Conservation (phyloP, 2,329 filamentous ascomycete species). For the Aspergillus cejpii region DNA sequence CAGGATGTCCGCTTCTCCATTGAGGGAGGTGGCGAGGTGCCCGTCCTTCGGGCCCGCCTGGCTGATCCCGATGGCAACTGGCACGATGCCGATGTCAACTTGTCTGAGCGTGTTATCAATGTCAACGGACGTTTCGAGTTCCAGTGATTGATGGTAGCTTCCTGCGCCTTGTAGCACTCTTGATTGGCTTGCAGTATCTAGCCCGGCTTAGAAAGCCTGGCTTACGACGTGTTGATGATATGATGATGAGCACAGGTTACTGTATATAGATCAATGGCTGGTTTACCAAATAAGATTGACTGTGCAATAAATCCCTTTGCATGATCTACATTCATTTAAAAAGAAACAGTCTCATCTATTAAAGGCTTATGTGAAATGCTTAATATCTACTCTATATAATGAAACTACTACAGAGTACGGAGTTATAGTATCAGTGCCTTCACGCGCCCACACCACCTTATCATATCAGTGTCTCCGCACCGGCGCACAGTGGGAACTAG, state of each 20-base stretch:
- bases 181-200: background rate
- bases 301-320: too few relatives aligned
- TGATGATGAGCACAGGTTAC: background rate
- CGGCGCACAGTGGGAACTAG: too few relatives aligned
- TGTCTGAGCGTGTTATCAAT: constrained; percentile 13
- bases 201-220: background rate
- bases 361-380: too few relatives aligned
- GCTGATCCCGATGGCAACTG: background rate
- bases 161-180: background rate
- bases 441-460: too few relatives aligned
- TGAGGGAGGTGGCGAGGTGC: constrained; percentile 14
- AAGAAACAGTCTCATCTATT: too few relatives aligned
- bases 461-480: too few relatives aligned
- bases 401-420: too few relatives aligned
- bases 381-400: too few relatives aligned
- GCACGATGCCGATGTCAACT: constrained; percentile 11
- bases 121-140: constrained; percentile 1
- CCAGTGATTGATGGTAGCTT: background rate
- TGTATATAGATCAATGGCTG: background rate
- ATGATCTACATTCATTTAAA: too few relatives aligned
- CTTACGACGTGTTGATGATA: background rate
- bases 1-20: constrained; percentile 9
- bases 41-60: constrained; percentile 15
- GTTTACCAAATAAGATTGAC: background rate
- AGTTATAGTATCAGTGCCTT: too few relatives aligned